Base-by-base conservation (phyloP, 768 basidiomycete species). In the Lentinula guzmanii region DNA sequence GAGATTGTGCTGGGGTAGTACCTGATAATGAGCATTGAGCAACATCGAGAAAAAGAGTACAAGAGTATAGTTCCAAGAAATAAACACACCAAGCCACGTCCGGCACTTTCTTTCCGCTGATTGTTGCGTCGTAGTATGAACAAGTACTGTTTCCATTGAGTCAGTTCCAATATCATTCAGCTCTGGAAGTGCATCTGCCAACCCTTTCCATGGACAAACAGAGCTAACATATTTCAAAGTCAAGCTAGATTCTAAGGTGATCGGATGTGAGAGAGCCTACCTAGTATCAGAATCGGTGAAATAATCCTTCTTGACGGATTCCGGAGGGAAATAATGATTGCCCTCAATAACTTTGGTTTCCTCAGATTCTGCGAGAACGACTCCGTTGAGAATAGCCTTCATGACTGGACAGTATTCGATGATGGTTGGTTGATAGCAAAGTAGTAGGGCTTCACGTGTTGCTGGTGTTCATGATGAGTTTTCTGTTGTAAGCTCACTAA, bases 191-290 rank as follows among this genome's bases (percentile, higher is more conserved):
- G 34, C 37, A 37, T 55, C 43, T 13, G 60, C 78, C 55, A 66
- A 87, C 88, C 88, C 89, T 71, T 92, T 92, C 89, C 90, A 90
- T 5, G 79, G 74, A 66, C 90, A 91, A 4, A 69, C 62, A 15
- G 82, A 76, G 58, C 86, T 87, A 58, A 3, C 37, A 57, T 35
- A 24, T 2, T n/a, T 5, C n/a, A 7, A 16, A 16, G n/a, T 16
- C 13, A 46, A 45, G 21, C 18, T 46, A 31, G 13, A 21, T 21
- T n/a, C 5, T 5, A 0, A 43, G 42, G 16, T 18, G 39, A 18
- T 18, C n/a, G 7, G 16, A n/a, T n/a, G 28, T 15, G 24, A 21
- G 61, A 65, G 43, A 61, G 71, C 75, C 72, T 60, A 86, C 85
- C 71, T 75, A 0, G 85, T 88, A 39, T 73, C 64, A 1, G 90